phyloP scores from a whole-genome alignment of 2,329 filamentous ascomycete genomes.

The Colletotrichum tropicale region DNA sequence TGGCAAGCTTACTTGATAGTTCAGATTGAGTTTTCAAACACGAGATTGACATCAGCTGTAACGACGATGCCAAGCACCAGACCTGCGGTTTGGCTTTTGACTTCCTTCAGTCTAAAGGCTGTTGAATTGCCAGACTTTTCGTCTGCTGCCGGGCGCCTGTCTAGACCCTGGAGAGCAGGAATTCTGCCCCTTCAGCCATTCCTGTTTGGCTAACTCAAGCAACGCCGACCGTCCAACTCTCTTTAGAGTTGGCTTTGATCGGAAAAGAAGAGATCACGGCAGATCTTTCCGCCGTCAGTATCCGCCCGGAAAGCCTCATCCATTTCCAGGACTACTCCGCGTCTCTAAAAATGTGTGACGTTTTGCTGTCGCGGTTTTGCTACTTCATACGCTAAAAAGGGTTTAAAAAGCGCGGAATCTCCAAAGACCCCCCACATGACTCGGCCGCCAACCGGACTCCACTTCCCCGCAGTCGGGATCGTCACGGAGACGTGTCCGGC shows the following conservation, averaged over 20 bases:
- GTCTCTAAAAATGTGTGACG: accelerated
- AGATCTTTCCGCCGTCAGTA: not conserved
- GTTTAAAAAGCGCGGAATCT: not conserved
- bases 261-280: not conserved
- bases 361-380: not conserved
- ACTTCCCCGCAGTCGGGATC: conserved; percentile 10
- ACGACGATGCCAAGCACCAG: not conserved
- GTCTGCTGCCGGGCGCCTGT: not conserved
- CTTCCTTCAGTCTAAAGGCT: not conserved
- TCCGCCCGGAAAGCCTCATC: not conserved
- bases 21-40: not conserved
- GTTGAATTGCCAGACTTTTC: not conserved
- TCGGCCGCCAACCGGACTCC: not conserved
- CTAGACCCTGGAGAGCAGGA: not conserved
- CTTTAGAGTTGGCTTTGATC: not conserved
- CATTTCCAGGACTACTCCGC: not conserved
- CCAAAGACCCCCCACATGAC: not conserved
- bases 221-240: not conserved
- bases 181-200: not conserved
- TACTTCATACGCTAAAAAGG: accelerated
- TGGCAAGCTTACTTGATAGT: not conserved
- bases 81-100: not conserved
- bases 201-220: not conserved
- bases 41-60: not conserved
- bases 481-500: not conserved